Conservation (phyloP, 768 basidiomycete species). For the Hericium coralloides region DNA sequence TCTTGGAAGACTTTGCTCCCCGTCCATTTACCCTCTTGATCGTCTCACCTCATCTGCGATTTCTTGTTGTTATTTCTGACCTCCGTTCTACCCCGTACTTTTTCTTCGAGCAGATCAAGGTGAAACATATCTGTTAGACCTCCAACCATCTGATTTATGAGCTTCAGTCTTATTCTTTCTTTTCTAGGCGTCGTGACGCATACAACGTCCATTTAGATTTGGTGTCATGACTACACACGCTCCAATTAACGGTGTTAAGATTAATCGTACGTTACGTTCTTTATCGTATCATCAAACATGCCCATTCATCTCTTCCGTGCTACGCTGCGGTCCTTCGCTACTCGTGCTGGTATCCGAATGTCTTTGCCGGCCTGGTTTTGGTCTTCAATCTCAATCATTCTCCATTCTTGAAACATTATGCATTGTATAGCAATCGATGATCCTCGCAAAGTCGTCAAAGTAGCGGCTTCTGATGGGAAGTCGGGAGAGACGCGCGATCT, state of each 20-base stretch:
- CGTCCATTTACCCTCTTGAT: neutral
- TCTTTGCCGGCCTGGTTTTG: neutral
- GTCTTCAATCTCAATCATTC: neutral
- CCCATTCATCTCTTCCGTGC: constrained; percentile 4
- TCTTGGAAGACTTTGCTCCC: neutral
- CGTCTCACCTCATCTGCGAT: neutral
- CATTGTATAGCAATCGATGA: constrained; percentile 72
- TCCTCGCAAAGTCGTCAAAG: constrained; percentile 93
- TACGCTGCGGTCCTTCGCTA: constrained; percentile 16
- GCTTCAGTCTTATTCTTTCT: neutral
- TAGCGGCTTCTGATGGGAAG: constrained; percentile 93
- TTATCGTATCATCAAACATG: constrained; percentile 2
- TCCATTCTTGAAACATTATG: constrained; percentile 18
- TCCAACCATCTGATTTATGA: neutral
- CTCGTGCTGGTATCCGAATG: constrained; percentile 19
- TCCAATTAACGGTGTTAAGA: constrained; percentile 79
- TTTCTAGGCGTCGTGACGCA: neutral
- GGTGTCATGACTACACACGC: constrained; percentile 52
- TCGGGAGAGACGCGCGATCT: constrained; percentile 80
- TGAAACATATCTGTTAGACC: neutral
- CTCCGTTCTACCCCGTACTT: neutral
- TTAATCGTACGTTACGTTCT: constrained; percentile 53
- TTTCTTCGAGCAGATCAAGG: too few relatives aligned
- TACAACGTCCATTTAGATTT: neutral
- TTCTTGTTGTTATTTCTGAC: neutral